phyloP scores from a whole-genome alignment of 2,329 filamentous ascomycete species.

The Fusarium mundagurra region DNA sequence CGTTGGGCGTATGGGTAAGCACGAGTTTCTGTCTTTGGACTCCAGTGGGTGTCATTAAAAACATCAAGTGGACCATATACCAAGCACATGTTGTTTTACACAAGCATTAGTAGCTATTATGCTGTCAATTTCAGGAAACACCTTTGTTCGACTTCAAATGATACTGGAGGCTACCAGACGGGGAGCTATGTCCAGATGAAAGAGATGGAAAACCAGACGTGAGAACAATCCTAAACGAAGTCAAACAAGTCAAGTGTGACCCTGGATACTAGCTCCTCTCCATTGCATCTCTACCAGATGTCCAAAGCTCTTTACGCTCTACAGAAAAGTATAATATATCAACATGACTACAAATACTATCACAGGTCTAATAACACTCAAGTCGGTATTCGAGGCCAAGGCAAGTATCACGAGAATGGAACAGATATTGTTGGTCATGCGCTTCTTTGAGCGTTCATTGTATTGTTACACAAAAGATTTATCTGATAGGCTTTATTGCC shows the following conservation, averaged over 20 bases:
- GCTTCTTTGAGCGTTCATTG: conserved; percentile 35
- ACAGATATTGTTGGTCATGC: conserved; percentile 4
- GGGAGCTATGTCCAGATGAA: background rate
- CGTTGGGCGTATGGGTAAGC: background rate
- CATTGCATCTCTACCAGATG: no score
- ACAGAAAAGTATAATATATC: fast-evolving
- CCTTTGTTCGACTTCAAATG: background rate
- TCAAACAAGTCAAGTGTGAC: no score
- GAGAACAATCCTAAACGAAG: background rate
- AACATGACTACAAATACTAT: background rate
- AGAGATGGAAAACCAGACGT: no score
- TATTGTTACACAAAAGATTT: conserved; percentile 38
- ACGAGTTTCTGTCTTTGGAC: background rate
- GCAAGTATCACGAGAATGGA: background rate
- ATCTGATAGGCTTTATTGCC: conserved; percentile 25
- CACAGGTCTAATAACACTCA: no score
- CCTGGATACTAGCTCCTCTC: background rate
- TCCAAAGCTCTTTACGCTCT: background rate
- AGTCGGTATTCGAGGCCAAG: background rate
- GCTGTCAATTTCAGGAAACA: background rate
- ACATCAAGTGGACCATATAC: background rate
- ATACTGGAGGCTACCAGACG: background rate
- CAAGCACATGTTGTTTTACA: background rate
- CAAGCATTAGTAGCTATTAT: background rate
- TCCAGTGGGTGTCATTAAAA: background rate